Conservation (phyloP, 2,329 filamentous ascomycete species). For the Ustulina deusta region DNA sequence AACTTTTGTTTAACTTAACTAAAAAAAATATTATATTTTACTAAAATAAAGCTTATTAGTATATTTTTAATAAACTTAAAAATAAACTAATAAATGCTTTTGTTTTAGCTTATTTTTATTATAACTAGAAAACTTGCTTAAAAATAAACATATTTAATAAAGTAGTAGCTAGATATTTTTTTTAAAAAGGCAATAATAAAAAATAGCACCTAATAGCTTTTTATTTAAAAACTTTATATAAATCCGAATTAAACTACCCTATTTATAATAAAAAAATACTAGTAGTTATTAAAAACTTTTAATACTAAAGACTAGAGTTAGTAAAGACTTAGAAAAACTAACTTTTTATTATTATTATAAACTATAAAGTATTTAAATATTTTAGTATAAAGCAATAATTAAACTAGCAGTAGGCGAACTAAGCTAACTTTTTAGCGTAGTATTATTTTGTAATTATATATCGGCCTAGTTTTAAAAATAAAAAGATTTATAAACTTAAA, state of each 20-base stretch:
- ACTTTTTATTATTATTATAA: background rate
- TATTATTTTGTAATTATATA: background rate
- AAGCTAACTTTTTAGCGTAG: background rate
- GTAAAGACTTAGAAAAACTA: background rate
- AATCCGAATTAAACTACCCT: too few species aligned
- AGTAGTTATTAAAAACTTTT: background rate
- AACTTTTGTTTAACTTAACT: too few species aligned
- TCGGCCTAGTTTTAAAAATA: background rate
- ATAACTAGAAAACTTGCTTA: background rate
- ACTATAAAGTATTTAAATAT: background rate
- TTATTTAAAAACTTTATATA: too few species aligned
- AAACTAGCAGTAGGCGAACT: background rate
- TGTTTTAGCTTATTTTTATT: background rate
- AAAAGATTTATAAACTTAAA: background rate
- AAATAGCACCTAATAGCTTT: too few species aligned
- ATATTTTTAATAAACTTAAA: too few species aligned
- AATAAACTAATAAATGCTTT: background rate
- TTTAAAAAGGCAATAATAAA: too few species aligned
- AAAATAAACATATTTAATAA: background rate
- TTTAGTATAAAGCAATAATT: background rate
- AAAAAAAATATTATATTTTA: too few species aligned
- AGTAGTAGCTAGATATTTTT: background rate
- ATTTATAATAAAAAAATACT: slow-evolving; percentile 3
- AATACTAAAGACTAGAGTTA: background rate
- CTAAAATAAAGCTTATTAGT: too few species aligned